Percentiles rank a stretch among this genome's conserved stretches.
These are phyloP conservation scores for Coleophoma cylindrospora DNA, from an alignment of 2,329 filamentous ascomycete genomes.

Conservation along the genomic window DNA sequence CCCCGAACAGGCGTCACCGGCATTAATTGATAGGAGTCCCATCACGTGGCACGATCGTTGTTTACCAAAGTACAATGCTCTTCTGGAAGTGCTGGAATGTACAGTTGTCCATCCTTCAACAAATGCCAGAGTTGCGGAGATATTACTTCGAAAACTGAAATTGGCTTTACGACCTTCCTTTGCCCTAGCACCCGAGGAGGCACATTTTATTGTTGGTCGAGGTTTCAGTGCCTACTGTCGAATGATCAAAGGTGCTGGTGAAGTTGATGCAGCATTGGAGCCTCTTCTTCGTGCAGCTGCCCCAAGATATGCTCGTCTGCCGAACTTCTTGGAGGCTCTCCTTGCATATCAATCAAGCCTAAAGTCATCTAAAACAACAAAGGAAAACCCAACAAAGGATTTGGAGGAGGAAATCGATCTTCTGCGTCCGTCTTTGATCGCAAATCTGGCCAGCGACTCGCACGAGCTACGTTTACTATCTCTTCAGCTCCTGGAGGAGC, in stretches of 20 bases:
- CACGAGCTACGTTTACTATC: slow-evolving; percentile 70
- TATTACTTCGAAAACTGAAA: slow-evolving; percentile 61
- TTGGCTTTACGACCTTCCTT: slow-evolving; percentile 58
- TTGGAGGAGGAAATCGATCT: slow-evolving; percentile 42
- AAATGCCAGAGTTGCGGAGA: slow-evolving; percentile 59
- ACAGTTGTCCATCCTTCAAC: slow-evolving; percentile 62
- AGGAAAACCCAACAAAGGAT: slow-evolving; percentile 2
- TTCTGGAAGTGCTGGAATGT: slow-evolving; percentile 57
- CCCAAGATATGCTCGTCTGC: slow-evolving; percentile 58
- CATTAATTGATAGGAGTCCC: slow-evolving; percentile 52
- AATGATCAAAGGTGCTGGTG: slow-evolving; percentile 54
- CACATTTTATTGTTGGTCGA: slow-evolving; percentile 69
- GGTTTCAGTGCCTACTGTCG: slow-evolving; percentile 70
- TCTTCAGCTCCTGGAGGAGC: slow-evolving; percentile 63
- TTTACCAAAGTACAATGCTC: slow-evolving; percentile 62
- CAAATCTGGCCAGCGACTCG: slow-evolving; percentile 71
- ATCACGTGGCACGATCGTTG: slow-evolving; percentile 58
- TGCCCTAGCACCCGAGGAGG: slow-evolving; percentile 53
- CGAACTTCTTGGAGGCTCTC: slow-evolving; percentile 61
- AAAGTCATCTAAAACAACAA: slow-evolving; percentile 7
- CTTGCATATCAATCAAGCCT: slow-evolving; percentile 45
- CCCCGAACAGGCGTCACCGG: slow-evolving; percentile 50
- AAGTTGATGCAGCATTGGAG: slow-evolving; percentile 56
- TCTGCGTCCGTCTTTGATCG: slow-evolving; percentile 60
- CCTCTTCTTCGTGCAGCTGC: slow-evolving; percentile 62